Base-by-base conservation (phyloP, 192 early-diverging fungal species). In the Coemansia sp. region DNA sequence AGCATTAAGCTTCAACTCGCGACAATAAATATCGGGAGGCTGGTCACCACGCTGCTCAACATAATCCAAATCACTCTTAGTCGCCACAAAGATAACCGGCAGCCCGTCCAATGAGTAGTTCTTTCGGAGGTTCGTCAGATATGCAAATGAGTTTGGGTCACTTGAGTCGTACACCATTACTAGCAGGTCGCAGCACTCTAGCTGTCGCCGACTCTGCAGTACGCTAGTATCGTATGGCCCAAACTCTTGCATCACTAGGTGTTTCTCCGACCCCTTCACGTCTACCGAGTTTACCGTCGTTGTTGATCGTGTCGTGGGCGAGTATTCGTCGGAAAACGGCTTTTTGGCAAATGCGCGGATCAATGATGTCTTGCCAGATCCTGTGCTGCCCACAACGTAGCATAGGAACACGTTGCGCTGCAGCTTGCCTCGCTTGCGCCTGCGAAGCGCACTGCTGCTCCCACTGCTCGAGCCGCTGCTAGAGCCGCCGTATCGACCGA, bases 191-290 rank as follows among this genome's bases (percentile, higher is more conserved):
- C 93, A 97, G 24, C 83, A 78, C 49, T 96, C 96, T 27, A 98
- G 83, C 65, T 87, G 88, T 58, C 92, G 92, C 69, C 89, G 90
- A 76, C 94, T 97, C 66, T 92, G 90, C 38, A 99, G 83, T 7
- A 99, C 88, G 69, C 97, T 94, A 10, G 91, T 86, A 53, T 97
- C 96, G 65, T 92, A 89, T 0, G 91, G 87, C 7, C 94, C 94
- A 71, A 95, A 92, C 66, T 98, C 96, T 80, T 97, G 92, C 90
- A 99, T 89, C 86, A 98, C 94, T 19, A 99, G 76, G 71, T 98
- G 97, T 64, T 95, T 96, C 65, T 97, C 96, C 9, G 87, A 85
- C 1, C 96, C 98, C 60, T 94, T 92, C 65, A 96, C 93, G 62
- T 98, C 95, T 2, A 98, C 94, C 6, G 96, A 94, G 71, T 97